phyloP scores from a whole-genome alignment of 768 basidiomycete genomes.

The Auriscalpium vulgare region DNA sequence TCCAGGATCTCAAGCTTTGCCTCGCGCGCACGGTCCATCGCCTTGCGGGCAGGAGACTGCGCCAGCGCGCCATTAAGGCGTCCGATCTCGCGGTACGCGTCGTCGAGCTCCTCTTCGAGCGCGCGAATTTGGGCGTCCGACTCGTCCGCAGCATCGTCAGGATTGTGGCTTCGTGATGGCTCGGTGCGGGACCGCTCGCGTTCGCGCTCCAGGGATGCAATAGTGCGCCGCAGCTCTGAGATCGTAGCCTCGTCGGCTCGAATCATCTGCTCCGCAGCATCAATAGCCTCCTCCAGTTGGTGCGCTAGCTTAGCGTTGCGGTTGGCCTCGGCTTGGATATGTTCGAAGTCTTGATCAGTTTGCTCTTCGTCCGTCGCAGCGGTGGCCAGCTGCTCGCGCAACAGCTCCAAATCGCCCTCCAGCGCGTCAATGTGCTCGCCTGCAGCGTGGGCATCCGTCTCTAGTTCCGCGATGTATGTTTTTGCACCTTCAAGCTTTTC shows the following conservation, averaged over 20 bases:
- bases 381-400: conserved; percentile 37
- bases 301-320: conserved; percentile 44
- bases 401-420: conserved; percentile 44
- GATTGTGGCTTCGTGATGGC: conserved; percentile 18
- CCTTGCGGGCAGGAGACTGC: conserved; percentile 65
- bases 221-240: conserved; percentile 39
- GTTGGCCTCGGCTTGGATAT: conserved; percentile 35
- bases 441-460: conserved; percentile 48
- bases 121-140: conserved; percentile 46
- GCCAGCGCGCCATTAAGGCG: conserved; percentile 56
- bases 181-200: conserved; percentile 30
- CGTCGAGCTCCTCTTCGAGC: conserved; percentile 70
- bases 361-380: conserved; percentile 37
- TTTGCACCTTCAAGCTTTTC: conserved; percentile 33
- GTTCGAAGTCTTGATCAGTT: background rate
- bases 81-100: conserved; percentile 69
- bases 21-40: conserved; percentile 72
- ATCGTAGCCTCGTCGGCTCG: conserved; percentile 48
- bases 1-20: conserved; percentile 69
- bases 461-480: conserved; percentile 48
- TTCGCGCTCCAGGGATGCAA: too few relatives aligned
- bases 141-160: conserved; percentile 25
- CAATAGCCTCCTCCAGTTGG: conserved; percentile 71
- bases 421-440: conserved; percentile 46
- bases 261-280: conserved; percentile 69